Evolutionary conservation across 2,329 filamentous ascomycete species (phyloP), one percentile per base, ranked within the genome.

Genomic region (Colletotrichum shisoi): DNA sequence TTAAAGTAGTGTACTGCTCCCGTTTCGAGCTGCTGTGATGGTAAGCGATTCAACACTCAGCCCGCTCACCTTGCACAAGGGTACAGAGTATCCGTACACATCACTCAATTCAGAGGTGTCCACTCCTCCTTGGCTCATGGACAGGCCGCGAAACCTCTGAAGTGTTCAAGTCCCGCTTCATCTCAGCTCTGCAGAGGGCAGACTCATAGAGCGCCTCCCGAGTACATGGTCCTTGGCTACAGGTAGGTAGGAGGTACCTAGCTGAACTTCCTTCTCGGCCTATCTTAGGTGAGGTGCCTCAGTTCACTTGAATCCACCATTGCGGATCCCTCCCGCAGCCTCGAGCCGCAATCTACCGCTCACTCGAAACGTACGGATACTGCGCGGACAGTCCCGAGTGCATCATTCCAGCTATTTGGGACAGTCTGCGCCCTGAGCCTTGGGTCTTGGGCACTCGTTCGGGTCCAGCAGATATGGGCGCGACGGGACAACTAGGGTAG

Each of bases 101-200:
- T 8, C 31, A 34, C 31, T 34, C 31, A 8, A 34, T 19, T 31
- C 19, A n/a, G n/a, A 37, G 19, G 17, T 13, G 34, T 39, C 49
- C 49, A 37, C 17, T n/a, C n/a, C 17, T n/a, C n/a, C 31, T 37
- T 17, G n/a, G 49, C 49, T 37, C 4, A 34, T 37, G 24, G 27
- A 52, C 17, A 37, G 56, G n/a, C 27, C 56, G 56, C 39, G n/a
- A 37, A 46, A 46, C 49, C 31, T 37, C 27, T 12, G n/a, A 45
- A n/a, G 45, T 19, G 45, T 15, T n/a, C 19, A 9, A 27, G 19
- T 13, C 34, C 21, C 15, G 31, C 51, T 21, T 21, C 34, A 39
- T 53, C 17, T n/a, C 51, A 13, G 46, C 46, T 31, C 24, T 24
- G 5, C 46, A 31, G 5, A 27, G 21, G 24, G 24, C 46, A 7